phyloP scores from a whole-genome alignment of 495 filamentous ascomycete species.

The Thozetella sp. region DNA sequence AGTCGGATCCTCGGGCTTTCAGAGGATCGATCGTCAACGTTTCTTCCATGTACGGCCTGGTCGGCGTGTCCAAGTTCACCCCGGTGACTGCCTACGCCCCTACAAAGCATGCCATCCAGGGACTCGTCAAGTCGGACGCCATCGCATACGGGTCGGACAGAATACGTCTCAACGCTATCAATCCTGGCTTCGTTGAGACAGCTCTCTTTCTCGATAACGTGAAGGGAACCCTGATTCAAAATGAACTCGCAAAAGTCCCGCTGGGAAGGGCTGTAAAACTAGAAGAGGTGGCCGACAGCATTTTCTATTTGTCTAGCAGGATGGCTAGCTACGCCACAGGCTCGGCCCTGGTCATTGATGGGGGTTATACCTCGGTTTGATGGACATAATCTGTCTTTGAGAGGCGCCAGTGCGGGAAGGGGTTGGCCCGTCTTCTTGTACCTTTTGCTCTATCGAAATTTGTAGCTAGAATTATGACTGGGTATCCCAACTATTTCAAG shows the following conservation, averaged over 20 bases:
- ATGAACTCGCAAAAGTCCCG: background rate
- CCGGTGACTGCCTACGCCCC: background rate
- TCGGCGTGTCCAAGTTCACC: background rate
- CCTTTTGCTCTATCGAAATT: too few species aligned
- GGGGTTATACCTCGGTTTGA: background rate
- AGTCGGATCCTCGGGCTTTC: background rate
- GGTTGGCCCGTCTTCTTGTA: too few species aligned
- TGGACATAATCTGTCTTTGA: too few species aligned
- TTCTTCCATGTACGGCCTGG: background rate
- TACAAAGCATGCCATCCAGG: background rate
- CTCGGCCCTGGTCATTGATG: background rate
- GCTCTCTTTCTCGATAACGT: background rate
- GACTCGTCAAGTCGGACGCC: background rate
- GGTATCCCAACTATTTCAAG: too few species aligned
- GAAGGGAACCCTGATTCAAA: background rate
- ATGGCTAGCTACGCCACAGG: background rate
- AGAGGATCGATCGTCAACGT: background rate
- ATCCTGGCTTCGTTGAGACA: background rate
- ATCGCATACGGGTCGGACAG: background rate
- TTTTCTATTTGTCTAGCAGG: background rate
- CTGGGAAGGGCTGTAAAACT: background rate
- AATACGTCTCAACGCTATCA: background rate
- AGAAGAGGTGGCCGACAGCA: background rate
- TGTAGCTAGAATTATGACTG: too few species aligned
- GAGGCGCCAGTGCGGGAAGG: too few species aligned